phyloP scores from a whole-genome alignment of 225 moss, liverwort and hornwort genomes.

The Marchantia paleacea region DNA sequence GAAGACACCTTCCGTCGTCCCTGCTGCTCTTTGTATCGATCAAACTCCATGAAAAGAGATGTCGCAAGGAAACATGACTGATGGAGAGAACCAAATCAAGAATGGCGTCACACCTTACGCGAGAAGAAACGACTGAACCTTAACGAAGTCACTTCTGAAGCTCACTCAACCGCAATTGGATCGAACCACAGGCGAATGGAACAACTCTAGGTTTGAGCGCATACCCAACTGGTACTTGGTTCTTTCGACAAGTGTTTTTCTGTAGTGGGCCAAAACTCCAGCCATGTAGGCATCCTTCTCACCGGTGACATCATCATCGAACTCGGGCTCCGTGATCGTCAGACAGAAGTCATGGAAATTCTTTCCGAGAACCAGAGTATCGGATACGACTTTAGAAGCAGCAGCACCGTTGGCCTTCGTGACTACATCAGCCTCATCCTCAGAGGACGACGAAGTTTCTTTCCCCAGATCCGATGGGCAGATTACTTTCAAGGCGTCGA shows the following conservation, averaged over 20 bases:
- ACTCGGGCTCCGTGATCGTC: constrained; percentile 85
- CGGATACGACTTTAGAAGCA: neutral
- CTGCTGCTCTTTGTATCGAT: too few species aligned
- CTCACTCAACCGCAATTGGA: neutral
- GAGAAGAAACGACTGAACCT: neutral
- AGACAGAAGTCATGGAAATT: constrained; percentile 71
- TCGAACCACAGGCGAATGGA: neutral
- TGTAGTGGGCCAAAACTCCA: constrained; percentile 75
- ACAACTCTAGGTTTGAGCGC: neutral
- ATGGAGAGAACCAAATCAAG: neutral
- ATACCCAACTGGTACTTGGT: constrained; percentile 87
- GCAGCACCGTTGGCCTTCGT: neutral
- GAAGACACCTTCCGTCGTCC: too few species aligned
- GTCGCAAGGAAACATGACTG: too few species aligned
- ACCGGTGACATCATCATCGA: constrained; percentile 85
- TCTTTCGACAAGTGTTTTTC: constrained; percentile 68
- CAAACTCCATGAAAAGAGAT: too few species aligned
- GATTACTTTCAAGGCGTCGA: constrained; percentile 20
- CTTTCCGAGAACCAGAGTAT: constrained; percentile 63
- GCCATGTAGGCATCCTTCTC: constrained; percentile 97
- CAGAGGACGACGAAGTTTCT: constrained; percentile 13
- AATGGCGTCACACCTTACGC: neutral
- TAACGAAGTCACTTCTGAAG: neutral
- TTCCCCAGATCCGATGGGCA: neutral
- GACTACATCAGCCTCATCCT: constrained; percentile 5